phyloP scores from a whole-genome alignment of 371 early-diverging fungal genomes.

The Gilbertella persicaria region DNA sequence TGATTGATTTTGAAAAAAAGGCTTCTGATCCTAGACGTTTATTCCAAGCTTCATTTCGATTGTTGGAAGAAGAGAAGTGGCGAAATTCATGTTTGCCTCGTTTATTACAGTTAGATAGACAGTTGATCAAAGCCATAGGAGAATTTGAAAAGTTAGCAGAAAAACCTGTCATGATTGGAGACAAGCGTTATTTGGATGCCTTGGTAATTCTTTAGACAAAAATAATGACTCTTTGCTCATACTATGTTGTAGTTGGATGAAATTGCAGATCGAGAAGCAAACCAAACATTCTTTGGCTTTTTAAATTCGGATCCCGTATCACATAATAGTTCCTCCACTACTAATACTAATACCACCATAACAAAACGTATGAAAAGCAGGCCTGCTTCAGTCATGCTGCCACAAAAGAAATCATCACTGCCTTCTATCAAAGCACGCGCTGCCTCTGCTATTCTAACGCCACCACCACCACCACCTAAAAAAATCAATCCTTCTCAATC shows the following conservation, averaged over 20 bases:
- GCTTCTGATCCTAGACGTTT: slow-evolving; percentile 87
- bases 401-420: slow-evolving; percentile 8
- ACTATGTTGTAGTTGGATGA: slow-evolving; percentile 49
- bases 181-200: slow-evolving; percentile 52
- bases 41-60: slow-evolving; percentile 79
- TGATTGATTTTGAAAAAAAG: slow-evolving; percentile 85
- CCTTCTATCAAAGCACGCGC: slow-evolving; percentile 17
- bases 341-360: slow-evolving; percentile 3
- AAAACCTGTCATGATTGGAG: slow-evolving; percentile 58
- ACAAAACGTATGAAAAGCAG: slow-evolving; percentile 11
- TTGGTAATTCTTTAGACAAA: slow-evolving; percentile 22
- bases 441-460: slow-evolving; percentile 9
- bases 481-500: slow-evolving; percentile 24
- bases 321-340: neutral
- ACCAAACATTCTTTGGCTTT: slow-evolving; percentile 73
- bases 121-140: slow-evolving; percentile 58
- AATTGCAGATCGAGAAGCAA: slow-evolving; percentile 66
- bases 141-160: slow-evolving; percentile 55
- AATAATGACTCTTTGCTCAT: neutral
- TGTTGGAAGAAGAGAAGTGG: slow-evolving; percentile 88
- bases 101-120: slow-evolving; percentile 73
- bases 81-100: slow-evolving; percentile 84
- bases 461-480: slow-evolving; percentile 5
- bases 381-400: slow-evolving; percentile 16
- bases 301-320: slow-evolving; percentile 39